phyloP scores from a whole-genome alignment of 208 protist species.

The Willaertia magna region DNA sequence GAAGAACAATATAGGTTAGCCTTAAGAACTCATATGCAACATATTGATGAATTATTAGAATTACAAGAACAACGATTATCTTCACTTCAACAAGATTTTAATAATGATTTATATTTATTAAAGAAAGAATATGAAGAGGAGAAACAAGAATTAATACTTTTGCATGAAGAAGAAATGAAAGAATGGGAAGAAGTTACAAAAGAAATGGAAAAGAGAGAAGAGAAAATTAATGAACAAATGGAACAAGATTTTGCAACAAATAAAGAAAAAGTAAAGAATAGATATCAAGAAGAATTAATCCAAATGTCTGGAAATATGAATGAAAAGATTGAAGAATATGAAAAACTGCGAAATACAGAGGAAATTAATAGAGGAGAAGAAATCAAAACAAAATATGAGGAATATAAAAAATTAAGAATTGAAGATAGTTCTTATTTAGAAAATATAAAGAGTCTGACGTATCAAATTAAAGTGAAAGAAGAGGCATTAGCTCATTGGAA shows the following conservation, averaged over 20 bases:
- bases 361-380: slow-evolving; percentile 24
- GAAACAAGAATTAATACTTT: slow-evolving; percentile 53
- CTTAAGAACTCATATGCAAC: slow-evolving; percentile 65
- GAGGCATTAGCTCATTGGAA: slow-evolving; percentile 70
- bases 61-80: slow-evolving; percentile 59
- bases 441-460: slow-evolving; percentile 65
- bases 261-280: slow-evolving; percentile 69
- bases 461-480: slow-evolving; percentile 81
- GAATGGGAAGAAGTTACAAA: slow-evolving; percentile 49
- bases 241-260: slow-evolving; percentile 63
- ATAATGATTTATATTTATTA: slow-evolving; percentile 66
- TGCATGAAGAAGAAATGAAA: slow-evolving; percentile 58
- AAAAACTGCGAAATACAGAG: slow-evolving; percentile 21
- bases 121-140: slow-evolving; percentile 76
- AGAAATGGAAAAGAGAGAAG: slow-evolving; percentile 40
- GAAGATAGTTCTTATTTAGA: slow-evolving; percentile 19
- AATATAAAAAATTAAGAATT: slow-evolving; percentile 28
- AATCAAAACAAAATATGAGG: slow-evolving; percentile 23
- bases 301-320: slow-evolving; percentile 27
- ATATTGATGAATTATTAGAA: slow-evolving; percentile 68
- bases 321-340: slow-evolving; percentile 18
- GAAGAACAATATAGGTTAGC: slow-evolving; percentile 80
- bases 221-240: slow-evolving; percentile 73
- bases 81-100: slow-evolving; percentile 69
- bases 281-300: slow-evolving; percentile 60